phyloP scores from a whole-genome alignment of 495 filamentous ascomycete species.

The Aspergillus affinis region DNA sequence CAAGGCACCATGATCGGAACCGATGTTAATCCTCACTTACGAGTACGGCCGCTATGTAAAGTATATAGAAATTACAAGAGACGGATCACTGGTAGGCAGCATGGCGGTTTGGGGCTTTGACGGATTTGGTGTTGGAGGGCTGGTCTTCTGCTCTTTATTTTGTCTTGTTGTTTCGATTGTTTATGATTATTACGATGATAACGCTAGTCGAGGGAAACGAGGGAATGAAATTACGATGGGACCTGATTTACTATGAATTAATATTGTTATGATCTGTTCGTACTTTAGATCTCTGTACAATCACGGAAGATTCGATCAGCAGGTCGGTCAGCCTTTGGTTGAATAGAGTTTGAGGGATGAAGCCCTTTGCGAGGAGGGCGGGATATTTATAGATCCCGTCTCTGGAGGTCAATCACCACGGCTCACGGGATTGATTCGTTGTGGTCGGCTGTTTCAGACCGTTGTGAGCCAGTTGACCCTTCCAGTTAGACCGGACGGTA shows the following conservation, averaged over 20 bases:
- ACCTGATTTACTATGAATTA: not conserved
- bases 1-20: not conserved
- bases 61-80: conserved; percentile 15
- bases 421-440: not conserved
- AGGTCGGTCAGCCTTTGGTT: no score
- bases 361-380: not conserved
- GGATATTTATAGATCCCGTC: not conserved
- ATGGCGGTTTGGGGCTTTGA: conserved; percentile 10
- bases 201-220: not conserved
- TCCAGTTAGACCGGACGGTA: not conserved
- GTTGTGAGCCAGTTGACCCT: not conserved
- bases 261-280: not conserved
- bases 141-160: not conserved
- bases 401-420: not conserved
- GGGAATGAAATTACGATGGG: not conserved
- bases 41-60: conserved; percentile 22
- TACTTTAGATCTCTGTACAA: no score
- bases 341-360: not conserved
- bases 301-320: no score
- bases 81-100: conserved; percentile 3
- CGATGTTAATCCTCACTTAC: not conserved
- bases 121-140: conserved; percentile 9
- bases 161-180: conserved; percentile 3
- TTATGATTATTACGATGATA: not conserved
- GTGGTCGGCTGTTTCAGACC: not conserved